A percentile compares a stretch with the other conserved stretches of the same genome.
Evolutionary conservation across 768 basidiomycete genomes (phyloP).

Genomic region (Leucosporidium creatinivorum): DNA sequence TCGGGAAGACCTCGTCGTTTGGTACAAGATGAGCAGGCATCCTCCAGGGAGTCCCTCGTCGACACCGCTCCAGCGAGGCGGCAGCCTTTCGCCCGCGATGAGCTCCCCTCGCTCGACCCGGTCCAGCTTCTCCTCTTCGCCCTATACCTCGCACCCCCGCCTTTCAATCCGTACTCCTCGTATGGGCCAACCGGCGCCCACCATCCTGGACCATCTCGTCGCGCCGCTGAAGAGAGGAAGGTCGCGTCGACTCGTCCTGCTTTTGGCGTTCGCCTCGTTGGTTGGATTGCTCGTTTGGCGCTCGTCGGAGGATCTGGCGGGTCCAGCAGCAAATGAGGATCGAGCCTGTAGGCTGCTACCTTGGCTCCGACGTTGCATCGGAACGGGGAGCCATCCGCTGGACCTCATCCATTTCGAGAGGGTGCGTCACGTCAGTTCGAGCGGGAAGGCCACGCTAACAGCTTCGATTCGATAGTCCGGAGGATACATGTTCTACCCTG

Average conservation of each 20-base stretch:
- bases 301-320: background rate
- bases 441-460: background rate
- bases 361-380: background rate
- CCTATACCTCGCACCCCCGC: no score
- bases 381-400: background rate
- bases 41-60: no score
- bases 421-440: background rate
- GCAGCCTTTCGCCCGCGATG: no score
- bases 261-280: background rate
- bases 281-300: background rate
- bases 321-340: background rate
- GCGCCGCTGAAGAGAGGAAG: background rate
- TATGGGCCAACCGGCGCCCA: no score
- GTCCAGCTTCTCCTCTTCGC: no score
- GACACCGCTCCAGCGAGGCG: no score
- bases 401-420: background rate
- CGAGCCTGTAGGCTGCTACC: background rate
- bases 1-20: no score
- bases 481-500: conserved; percentile 19
- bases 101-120: no score
- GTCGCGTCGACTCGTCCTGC: background rate
- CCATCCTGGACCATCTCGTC: no score
- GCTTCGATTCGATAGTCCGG: background rate
- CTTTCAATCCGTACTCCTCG: no score
- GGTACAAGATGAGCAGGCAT: no score